Percentiles rank a stretch among this genome's conserved stretches.
Conservation (phyloP, 2,329 filamentous ascomycete genomes). For the Neofusicoccum parvum region DNA sequence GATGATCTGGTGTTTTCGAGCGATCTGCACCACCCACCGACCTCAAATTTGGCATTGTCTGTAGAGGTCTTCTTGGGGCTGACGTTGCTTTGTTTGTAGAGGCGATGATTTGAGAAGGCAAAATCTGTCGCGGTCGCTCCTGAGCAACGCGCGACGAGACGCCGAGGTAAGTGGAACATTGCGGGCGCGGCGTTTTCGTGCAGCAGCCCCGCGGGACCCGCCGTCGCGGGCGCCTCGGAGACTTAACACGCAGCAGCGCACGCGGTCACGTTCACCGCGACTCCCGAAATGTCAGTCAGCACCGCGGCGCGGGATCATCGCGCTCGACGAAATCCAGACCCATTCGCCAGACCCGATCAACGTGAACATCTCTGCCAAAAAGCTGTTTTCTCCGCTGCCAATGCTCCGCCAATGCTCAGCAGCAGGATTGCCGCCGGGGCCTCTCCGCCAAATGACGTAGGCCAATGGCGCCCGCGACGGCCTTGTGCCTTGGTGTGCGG, state of each 20-base stretch:
- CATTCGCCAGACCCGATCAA: not conserved
- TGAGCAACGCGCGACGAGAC: too few species aligned
- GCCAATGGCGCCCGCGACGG: not conserved
- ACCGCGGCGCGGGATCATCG: not conserved
- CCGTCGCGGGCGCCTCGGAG: too few species aligned
- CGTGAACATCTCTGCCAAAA: not conserved
- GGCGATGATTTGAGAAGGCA: too few species aligned
- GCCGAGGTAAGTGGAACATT: too few species aligned
- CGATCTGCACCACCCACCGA: too few species aligned
- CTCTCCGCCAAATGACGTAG: slow-evolving; percentile 2
- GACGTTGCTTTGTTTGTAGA: too few species aligned
- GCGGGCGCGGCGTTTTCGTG: not conserved
- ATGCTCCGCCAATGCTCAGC: not conserved
- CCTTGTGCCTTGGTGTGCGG: not conserved
- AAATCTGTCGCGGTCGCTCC: too few species aligned
- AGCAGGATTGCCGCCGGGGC: not conserved
- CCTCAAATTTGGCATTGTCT: not conserved
- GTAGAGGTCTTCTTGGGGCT: too few species aligned
- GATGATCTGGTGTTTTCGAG: not conserved
- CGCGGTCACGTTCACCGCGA: not conserved
- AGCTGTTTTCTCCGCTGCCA: not conserved
- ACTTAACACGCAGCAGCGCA: too few species aligned
- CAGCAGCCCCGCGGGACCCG: too few species aligned
- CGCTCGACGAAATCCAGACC: not conserved
- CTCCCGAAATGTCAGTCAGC: too few species aligned